A percentile compares a stretch with the other conserved stretches of the same genome.
Evolutionary conservation across 495 filamentous ascomycete species (phyloP).

Genomic region (Podospora sp.): DNA sequence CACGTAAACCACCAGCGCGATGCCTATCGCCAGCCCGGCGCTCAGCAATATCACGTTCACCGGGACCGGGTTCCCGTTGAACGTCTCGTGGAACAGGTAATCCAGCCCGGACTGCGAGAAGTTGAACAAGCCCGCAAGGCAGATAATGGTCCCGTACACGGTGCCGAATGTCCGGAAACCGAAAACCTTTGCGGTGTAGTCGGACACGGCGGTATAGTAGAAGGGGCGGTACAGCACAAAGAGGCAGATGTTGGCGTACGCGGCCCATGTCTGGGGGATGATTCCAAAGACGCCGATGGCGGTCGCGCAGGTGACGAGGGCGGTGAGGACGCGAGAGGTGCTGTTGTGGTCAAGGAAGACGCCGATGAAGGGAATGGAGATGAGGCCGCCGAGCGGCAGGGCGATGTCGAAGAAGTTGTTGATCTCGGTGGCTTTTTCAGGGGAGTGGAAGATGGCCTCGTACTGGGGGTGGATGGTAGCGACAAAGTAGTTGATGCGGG

Average conservation of each 20-base stretch:
- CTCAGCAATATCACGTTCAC: slow-evolving; percentile 73
- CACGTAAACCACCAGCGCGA: slow-evolving; percentile 63
- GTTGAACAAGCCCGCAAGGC: slow-evolving; percentile 81
- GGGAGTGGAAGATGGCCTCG: slow-evolving; percentile 67
- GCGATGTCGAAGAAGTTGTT: slow-evolving; percentile 89
- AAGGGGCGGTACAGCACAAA: slow-evolving; percentile 79
- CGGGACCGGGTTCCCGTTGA: slow-evolving; percentile 71
- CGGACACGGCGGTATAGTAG: slow-evolving; percentile 76
- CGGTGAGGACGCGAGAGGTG: slow-evolving; percentile 72
- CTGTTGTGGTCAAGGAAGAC: slow-evolving; percentile 74
- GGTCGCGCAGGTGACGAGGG: slow-evolving; percentile 74
- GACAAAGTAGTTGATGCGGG: slow-evolving; percentile 96
- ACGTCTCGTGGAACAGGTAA: slow-evolving; percentile 72
- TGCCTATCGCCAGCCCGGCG: slow-evolving; percentile 61
- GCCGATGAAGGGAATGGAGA: slow-evolving; percentile 88
- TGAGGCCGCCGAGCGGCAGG: slow-evolving; percentile 81
- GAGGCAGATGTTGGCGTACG: slow-evolving; percentile 75
- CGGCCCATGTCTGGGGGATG: slow-evolving; percentile 67
- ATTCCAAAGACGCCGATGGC: slow-evolving; percentile 78
- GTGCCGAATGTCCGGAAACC: slow-evolving; percentile 94
- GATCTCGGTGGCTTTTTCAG: slow-evolving; percentile 61
- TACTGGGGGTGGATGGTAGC: slow-evolving; percentile 89
- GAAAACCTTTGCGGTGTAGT: slow-evolving; percentile 93
- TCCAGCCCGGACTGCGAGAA: slow-evolving; percentile 85
- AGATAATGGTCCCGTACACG: slow-evolving; percentile 94